phyloP scores from a whole-genome alignment of 2,329 filamentous ascomycete genomes.

The Sporothrix protearum region DNA sequence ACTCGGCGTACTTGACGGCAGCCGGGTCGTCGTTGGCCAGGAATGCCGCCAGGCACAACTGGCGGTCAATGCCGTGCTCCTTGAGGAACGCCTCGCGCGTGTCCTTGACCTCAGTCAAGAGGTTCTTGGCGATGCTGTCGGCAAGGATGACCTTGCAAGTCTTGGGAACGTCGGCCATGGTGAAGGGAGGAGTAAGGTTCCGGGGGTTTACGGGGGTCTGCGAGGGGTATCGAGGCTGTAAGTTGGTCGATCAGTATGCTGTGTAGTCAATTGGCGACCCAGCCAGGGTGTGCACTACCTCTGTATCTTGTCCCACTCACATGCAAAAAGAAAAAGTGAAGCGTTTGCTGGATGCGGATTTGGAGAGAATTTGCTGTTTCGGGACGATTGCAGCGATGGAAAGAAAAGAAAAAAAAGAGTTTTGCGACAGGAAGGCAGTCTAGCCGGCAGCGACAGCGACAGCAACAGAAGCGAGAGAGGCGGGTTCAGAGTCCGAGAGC shows the following conservation, averaged over 20 bases:
- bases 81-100: conserved; percentile 65
- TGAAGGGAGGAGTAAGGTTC: conserved; percentile 14
- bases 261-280: neutral
- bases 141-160: conserved; percentile 93
- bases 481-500: conserved; percentile 6
- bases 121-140: conserved; percentile 76
- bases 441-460: conserved; percentile 15
- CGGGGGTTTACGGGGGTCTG: too few species aligned
- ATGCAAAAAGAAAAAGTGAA: conserved; percentile 14
- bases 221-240: neutral
- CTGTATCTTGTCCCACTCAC: neutral
- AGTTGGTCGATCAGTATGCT: neutral
- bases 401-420: neutral
- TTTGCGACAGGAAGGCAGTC: neutral
- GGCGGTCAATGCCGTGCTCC: conserved; percentile 44
- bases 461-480: conserved; percentile 1
- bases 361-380: conserved; percentile 13
- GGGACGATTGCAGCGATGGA: neutral
- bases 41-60: conserved; percentile 83
- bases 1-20: conserved; percentile 90
- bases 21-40: conserved; percentile 88
- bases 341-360: conserved; percentile 10
- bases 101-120: conserved; percentile 73
- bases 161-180: conserved; percentile 51
- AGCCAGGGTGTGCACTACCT: neutral